Evolutionary conservation across 2,329 filamentous ascomycete genomes (phyloP).

Genomic region (Diaporthe eres): DNA sequence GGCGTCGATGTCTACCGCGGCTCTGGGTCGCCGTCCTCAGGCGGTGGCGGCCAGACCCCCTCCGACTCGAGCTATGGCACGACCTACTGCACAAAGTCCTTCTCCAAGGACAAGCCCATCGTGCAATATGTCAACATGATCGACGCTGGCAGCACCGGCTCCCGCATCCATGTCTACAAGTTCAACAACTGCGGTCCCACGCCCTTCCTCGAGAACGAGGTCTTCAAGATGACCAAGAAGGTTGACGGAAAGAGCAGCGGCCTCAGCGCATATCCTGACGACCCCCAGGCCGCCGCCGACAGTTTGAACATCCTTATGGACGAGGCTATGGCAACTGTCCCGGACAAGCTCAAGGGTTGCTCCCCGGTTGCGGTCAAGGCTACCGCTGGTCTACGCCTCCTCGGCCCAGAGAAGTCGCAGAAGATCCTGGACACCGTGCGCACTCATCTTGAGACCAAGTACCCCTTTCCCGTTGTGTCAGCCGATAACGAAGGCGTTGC

Average conservation of each 20-base stretch:
- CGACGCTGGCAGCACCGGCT: slow-evolving; percentile 97
- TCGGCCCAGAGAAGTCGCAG: slow-evolving; percentile 84
- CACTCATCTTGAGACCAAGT: slow-evolving; percentile 84
- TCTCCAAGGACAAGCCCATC: slow-evolving; percentile 89
- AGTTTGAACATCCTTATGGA: slow-evolving; percentile 91
- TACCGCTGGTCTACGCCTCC: slow-evolving; percentile 90
- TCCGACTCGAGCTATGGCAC: slow-evolving; percentile 76
- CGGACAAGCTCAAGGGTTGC: slow-evolving; percentile 91
- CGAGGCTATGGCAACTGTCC: slow-evolving; percentile 86
- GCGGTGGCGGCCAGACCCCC: slow-evolving; percentile 64
- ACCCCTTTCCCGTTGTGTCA: slow-evolving; percentile 94
- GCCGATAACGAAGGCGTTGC: slow-evolving; percentile 88
- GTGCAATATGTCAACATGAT: slow-evolving; percentile 99
- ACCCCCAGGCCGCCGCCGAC: slow-evolving; percentile 89
- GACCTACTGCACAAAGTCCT: slow-evolving; percentile 84
- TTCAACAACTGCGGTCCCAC: slow-evolving; percentile 98
- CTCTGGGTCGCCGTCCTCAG: slow-evolving; percentile 41
- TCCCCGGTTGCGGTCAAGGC: slow-evolving; percentile 98
- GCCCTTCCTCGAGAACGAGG: slow-evolving; percentile 93
- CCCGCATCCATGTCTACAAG: slow-evolving; percentile 97
- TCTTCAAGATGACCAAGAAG: slow-evolving; percentile 95
- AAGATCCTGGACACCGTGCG: slow-evolving; percentile 91
- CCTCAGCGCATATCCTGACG: slow-evolving; percentile 87
- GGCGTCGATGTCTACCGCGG: slow-evolving; percentile 68
- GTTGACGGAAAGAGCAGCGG: slow-evolving; percentile 75